These are phyloP conservation scores for Ceratocystis harringtonii DNA, from an alignment of 2,329 filamentous ascomycete species.

Conservation along the genomic window DNA sequence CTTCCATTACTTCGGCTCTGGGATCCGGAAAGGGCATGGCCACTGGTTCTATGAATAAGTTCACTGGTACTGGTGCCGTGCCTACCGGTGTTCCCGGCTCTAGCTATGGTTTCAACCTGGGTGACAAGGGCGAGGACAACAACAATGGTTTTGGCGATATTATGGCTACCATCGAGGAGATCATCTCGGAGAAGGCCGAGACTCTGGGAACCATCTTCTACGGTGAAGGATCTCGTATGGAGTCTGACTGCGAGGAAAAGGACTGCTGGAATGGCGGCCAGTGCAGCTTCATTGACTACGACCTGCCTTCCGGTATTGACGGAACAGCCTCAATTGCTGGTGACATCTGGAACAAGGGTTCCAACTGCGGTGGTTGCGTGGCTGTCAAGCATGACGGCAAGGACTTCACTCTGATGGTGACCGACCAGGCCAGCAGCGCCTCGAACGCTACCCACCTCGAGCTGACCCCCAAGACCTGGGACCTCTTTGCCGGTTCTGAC, in stretches of 20 bases:
- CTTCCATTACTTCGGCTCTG: neutral
- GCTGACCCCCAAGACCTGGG: conserved; percentile 14
- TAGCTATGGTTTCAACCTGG: neutral
- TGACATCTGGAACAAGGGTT: conserved; percentile 17
- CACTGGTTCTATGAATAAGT: neutral
- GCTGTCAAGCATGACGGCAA: conserved; percentile 14
- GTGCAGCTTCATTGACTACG: conserved; percentile 14
- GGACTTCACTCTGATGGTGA: conserved; percentile 14
- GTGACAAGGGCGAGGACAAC: neutral
- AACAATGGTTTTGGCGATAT: neutral
- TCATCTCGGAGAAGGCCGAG: neutral
- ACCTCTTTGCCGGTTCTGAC: conserved; percentile 9
- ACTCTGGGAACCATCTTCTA: conserved; percentile 11
- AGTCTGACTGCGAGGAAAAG: conserved; percentile 9
- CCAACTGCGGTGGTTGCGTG: conserved; percentile 16
- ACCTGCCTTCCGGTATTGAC: conserved; percentile 10
- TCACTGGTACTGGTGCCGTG: neutral
- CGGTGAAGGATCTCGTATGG: conserved; percentile 10
- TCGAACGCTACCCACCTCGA: conserved; percentile 16
- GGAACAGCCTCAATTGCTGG: conserved; percentile 10
- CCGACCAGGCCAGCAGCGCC: conserved; percentile 10
- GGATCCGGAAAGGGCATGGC: neutral
- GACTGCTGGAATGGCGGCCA: conserved; percentile 3
- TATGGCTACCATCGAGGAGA: neutral
- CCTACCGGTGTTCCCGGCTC: neutral